These are phyloP conservation scores for Neltuma alba DNA, from an alignment of 306 rosid genomes.

Conservation along the genomic window DNA sequence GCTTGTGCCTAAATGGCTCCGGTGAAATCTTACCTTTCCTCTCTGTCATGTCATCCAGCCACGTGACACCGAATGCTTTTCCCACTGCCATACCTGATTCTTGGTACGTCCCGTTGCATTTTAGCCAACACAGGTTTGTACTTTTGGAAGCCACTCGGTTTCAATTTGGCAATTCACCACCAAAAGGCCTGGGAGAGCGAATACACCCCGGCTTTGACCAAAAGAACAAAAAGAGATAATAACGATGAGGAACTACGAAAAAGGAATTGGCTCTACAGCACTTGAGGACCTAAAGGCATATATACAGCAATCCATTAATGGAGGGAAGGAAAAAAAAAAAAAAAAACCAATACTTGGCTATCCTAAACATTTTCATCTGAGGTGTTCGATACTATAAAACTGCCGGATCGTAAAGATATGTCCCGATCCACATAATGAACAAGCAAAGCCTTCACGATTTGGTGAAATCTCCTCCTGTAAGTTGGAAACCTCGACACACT, in stretches of 20 bases:
- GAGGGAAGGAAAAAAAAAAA: not conserved
- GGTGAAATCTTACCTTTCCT: not conserved
- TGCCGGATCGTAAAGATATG: conserved; percentile 35
- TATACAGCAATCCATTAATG: conserved; percentile 34
- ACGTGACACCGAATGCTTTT: not conserved
- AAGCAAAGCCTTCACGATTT: conserved; percentile 61
- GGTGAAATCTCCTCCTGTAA: conserved; percentile 67
- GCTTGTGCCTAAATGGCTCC: not conserved
- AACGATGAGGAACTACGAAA: not conserved
- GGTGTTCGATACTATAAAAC: conserved; percentile 45
- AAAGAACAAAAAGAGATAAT: not conserved
- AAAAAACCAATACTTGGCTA: not conserved
- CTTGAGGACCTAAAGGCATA: conserved; percentile 31
- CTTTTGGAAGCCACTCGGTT: not conserved
- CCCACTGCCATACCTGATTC: not conserved
- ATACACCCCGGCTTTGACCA: not conserved
- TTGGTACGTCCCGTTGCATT: not conserved
- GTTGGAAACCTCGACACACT: conserved; percentile 77
- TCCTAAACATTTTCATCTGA: conserved; percentile 60
- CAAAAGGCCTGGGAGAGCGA: not conserved
- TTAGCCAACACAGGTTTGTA: not conserved
- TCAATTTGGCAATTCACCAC: not conserved
- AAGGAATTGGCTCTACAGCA: conserved; percentile 23
- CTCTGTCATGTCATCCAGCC: not conserved
- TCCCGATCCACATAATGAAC: conserved; percentile 44